Evolutionary conservation across 2,329 filamentous ascomycete species (phyloP).

Genomic region (Phoma sp.): DNA sequence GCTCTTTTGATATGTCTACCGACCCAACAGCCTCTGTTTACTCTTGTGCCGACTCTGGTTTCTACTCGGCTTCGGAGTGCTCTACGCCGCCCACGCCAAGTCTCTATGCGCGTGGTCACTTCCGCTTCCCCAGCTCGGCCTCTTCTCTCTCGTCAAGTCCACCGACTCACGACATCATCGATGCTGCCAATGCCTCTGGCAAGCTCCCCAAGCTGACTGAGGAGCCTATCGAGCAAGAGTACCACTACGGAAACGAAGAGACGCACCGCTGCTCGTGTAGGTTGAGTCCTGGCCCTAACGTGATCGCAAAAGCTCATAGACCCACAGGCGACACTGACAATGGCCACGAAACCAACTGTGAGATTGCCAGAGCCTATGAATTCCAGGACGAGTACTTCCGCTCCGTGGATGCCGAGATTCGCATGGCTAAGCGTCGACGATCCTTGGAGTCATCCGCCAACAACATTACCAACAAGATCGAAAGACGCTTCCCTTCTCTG

Average conservation of each 20-base stretch:
- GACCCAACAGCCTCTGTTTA: constrained; percentile 42
- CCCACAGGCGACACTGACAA: constrained; percentile 66
- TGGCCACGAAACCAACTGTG: constrained; percentile 54
- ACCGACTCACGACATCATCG: constrained; percentile 56
- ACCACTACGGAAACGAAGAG: constrained; percentile 60
- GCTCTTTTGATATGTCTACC: constrained; percentile 41
- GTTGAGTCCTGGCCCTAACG: constrained; percentile 46
- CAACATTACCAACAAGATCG: constrained; percentile 69
- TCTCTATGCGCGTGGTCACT: constrained; percentile 68
- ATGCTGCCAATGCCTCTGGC: constrained; percentile 65
- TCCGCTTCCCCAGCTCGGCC: constrained; percentile 73
- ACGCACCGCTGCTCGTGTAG: constrained; percentile 71
- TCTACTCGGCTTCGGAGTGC: constrained; percentile 67
- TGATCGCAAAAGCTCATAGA: constrained; percentile 29
- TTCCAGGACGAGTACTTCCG: constrained; percentile 67
- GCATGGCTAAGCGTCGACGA: constrained; percentile 62
- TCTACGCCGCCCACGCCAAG: constrained; percentile 75
- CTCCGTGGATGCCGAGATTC: constrained; percentile 63
- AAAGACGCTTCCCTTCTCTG: constrained; percentile 64
- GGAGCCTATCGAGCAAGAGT: constrained; percentile 75
- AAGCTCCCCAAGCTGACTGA: constrained; percentile 87
- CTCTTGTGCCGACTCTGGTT: constrained; percentile 46
- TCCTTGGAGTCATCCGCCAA: constrained; percentile 66
- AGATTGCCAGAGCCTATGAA: constrained; percentile 67
- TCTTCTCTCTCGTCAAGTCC: constrained; percentile 73